A percentile compares a stretch with the other conserved stretches of the same genome.
phyloP scores from a whole-genome alignment of 495 filamentous ascomycete species.

The Astrothelium macrocarpum region DNA sequence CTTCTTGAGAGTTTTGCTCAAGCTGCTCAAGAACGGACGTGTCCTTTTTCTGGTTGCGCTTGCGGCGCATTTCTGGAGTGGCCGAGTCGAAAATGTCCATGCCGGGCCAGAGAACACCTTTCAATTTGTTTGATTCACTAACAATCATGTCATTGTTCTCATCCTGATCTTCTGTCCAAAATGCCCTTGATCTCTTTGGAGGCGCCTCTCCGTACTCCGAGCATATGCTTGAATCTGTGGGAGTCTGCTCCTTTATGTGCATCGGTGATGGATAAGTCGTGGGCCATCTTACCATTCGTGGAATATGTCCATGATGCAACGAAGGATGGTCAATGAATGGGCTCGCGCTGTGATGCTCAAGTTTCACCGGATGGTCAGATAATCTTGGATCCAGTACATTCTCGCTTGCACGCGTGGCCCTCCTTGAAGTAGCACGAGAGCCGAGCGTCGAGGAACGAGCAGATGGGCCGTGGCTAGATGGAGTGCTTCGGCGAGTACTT shows the following conservation, averaged over 20 bases:
- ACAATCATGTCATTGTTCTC: conserved; percentile 18
- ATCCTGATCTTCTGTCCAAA: conserved; percentile 1
- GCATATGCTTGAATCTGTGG: not conserved
- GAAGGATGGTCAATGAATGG: conserved; percentile 13
- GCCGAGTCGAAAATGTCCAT: conserved; percentile 88
- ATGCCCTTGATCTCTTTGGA: conserved; percentile 14
- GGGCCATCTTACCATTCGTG: conserved; percentile 25
- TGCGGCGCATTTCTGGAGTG: conserved; percentile 62
- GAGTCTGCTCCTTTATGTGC: not conserved
- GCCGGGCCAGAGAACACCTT: conserved; percentile 69
- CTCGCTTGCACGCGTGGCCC: not conserved
- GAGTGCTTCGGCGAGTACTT: not conserved
- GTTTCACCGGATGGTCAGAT: conserved; percentile 21
- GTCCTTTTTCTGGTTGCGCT: conserved; percentile 81
- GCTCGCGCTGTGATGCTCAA: conserved; percentile 19
- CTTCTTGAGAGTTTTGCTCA: conserved; percentile 52
- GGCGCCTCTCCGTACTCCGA: not conserved
- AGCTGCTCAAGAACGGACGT: conserved; percentile 59
- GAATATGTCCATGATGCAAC: conserved; percentile 27
- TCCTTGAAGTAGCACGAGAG: not conserved
- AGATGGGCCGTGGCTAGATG: not conserved
- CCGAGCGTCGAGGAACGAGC: not conserved
- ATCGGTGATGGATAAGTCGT: not conserved
- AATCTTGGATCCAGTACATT: conserved; percentile 23
- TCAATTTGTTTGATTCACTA: conserved; percentile 45